Base-by-base conservation (phyloP, 2,329 filamentous ascomycete genomes). In the Triangularia setosa region DNA sequence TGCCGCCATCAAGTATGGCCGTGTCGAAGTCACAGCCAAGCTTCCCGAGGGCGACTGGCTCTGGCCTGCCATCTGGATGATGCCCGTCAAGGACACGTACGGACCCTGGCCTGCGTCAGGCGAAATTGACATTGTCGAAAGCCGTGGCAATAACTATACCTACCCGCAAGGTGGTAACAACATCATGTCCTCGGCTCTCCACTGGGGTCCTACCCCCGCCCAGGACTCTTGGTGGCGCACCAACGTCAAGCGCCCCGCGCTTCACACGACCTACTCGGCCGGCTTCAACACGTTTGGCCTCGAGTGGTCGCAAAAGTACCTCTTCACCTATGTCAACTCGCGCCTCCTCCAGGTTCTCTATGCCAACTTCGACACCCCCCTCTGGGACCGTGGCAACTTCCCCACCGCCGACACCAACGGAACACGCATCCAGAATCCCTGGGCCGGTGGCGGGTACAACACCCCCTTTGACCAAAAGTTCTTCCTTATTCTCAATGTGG, bases 21-120 rank as follows among this genome's bases (percentile, higher is more conserved):
- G 90, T 53, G 84, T 96, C 60, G 90, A 96, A 74, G 91, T 96
- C 4, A 87, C 84, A 1, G 92, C 92, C 25, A 89, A 89, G 76
- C 79, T 95, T 27, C 91, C 92, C 4, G 76, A 80, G 57, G 92
- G 92, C 61, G 91, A 95, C 78, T 95, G 92, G 92, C 83, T 96
- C 11, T 95, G 92, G 92, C 92, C 92, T 1, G 91, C 91, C n/a
- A 94, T 96, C 72, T 93, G 90, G 90, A 91, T 96, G 90, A 81
- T 95, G 80, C 92, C 92, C 1, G 86, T 86, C 56, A 81, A 88
- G 53, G 82, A 87, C 61, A 87, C 80, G 0, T 96, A 95, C 74
- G 92, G 92, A 1, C 72, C 82, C 1, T 96, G 92, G 92, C 92
- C 92, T 1, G 78, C 80, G 7, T 93, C 90, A 8, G 92, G 92